Conservation (phyloP, 2,329 filamentous ascomycete species). For the Hypomyces rosellus region DNA sequence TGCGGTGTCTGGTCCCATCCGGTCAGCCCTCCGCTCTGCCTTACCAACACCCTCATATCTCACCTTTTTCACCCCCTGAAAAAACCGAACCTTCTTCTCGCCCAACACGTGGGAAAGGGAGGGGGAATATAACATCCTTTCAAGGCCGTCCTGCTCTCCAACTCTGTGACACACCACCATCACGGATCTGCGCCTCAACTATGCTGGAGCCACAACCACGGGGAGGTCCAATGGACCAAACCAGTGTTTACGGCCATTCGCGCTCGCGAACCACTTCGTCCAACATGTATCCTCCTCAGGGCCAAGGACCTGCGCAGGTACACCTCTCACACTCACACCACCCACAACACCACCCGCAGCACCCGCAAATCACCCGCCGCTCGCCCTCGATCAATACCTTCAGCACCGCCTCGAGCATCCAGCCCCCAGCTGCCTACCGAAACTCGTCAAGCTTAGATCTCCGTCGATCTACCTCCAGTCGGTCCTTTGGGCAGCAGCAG, state of each 20-base stretch:
- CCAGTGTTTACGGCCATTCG: slow-evolving; percentile 44
- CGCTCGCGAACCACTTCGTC: slow-evolving; percentile 53
- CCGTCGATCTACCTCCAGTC: slow-evolving; percentile 73
- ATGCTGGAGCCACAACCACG: slow-evolving; percentile 29
- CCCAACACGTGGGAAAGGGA: background rate
- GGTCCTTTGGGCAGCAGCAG: slow-evolving; percentile 60
- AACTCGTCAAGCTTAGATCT: slow-evolving; percentile 52
- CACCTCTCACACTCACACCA: slow-evolving; percentile 27
- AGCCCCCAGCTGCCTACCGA: slow-evolving; percentile 50
- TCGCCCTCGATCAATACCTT: slow-evolving; percentile 62
- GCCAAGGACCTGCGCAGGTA: slow-evolving; percentile 19
- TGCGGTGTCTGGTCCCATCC: background rate
- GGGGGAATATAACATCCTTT: background rate
- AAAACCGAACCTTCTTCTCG: background rate
- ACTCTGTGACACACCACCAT: background rate
- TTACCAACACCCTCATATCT: background rate
- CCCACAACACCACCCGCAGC: slow-evolving; percentile 24
- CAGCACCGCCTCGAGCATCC: slow-evolving; percentile 65
- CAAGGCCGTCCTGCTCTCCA: background rate
- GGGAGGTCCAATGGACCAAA: slow-evolving; percentile 28
- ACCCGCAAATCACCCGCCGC: slow-evolving; percentile 35
- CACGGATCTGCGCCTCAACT: slow-evolving; percentile 6
- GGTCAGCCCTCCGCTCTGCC: background rate
- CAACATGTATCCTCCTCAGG: slow-evolving; percentile 40
- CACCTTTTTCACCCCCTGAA: background rate